A percentile compares a stretch with the other conserved stretches of the same genome.
phyloP scores from a whole-genome alignment of 331 rosid genomes.

The Telfairia occidentalis region DNA sequence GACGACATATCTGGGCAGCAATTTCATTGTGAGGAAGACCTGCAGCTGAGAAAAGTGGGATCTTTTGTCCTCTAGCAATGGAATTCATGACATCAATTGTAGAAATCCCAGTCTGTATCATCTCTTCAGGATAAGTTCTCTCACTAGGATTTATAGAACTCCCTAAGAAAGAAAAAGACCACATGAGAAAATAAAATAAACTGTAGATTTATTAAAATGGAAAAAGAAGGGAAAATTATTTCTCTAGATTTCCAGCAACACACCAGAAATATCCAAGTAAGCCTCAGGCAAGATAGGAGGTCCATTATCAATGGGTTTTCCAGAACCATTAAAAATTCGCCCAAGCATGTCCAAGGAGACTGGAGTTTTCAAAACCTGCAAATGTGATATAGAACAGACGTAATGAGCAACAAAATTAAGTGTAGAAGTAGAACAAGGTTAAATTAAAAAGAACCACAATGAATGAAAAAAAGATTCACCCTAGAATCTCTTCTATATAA shows the following conservation, averaged over 20 bases:
- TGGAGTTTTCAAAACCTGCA: constrained; percentile 93
- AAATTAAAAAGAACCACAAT: background rate
- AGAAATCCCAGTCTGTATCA: constrained; percentile 98
- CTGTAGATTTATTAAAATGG: background rate
- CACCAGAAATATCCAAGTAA: constrained; percentile 93
- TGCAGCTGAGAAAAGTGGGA: constrained; percentile 97
- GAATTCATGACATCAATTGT: constrained; percentile 99
- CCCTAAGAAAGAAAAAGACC: constrained; percentile 32
- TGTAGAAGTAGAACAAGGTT: constrained; percentile 1
- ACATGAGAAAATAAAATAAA: background rate
- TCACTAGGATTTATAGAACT: constrained; percentile 99
- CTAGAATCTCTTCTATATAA: background rate
- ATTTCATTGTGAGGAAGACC: constrained; percentile 99
- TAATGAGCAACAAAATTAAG: constrained; percentile 2
- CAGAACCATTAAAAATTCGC: constrained; percentile 97
- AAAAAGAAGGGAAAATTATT: background rate
- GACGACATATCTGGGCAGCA: constrained; percentile 99
- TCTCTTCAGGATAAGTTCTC: constrained; percentile 99
- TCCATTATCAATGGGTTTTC: constrained; percentile 97
- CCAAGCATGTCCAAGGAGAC: constrained; percentile 99
- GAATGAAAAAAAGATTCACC: background rate
- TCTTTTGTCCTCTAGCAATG: constrained; percentile 99
- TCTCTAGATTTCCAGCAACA: constrained; percentile 13
- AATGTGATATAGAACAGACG: background rate
- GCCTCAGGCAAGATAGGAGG: constrained; percentile 99